These are phyloP conservation scores for Tirmania nivea DNA, from an alignment of 495 filamentous ascomycete genomes.

Conservation along the genomic window DNA sequence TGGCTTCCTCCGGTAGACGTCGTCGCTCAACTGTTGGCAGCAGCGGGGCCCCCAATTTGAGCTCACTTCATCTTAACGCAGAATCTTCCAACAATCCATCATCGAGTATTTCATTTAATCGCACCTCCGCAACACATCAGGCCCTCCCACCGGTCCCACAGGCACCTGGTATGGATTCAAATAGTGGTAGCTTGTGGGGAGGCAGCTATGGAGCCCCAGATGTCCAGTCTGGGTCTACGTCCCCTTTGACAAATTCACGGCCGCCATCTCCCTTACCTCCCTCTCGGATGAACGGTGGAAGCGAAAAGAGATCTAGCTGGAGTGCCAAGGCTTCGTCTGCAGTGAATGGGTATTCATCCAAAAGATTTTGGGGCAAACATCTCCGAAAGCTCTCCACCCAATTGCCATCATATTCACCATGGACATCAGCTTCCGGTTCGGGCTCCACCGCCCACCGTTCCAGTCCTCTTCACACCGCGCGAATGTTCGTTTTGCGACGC, in stretches of 20 bases:
- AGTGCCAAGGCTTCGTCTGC: not conserved
- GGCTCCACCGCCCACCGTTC: not conserved
- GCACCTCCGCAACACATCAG: constrained; percentile 11
- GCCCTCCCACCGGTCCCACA: constrained; percentile 15
- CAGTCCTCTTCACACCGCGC: constrained; percentile 4
- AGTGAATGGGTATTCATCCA: constrained; percentile 10
- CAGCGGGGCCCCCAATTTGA: not conserved
- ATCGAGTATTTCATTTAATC: constrained; percentile 54
- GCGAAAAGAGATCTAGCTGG: not conserved
- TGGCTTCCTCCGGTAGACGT: not conserved
- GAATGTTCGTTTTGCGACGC: not conserved
- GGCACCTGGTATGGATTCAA: constrained; percentile 13
- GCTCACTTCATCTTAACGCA: not conserved
- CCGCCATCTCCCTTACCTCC: constrained; percentile 10
- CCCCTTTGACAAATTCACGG: not conserved
- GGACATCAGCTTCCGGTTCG: not conserved
- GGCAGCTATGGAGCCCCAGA: constrained; percentile 1
- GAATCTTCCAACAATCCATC: constrained; percentile 26
- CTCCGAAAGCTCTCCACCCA: constrained; percentile 18
- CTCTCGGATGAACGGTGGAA: constrained; percentile 2
- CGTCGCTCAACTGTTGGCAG: not conserved
- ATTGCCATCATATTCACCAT: constrained; percentile 13
- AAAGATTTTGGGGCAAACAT: constrained; percentile 18
- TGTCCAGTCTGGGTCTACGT: not conserved
- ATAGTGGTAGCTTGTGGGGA: constrained; percentile 7